Evolutionary conservation across 495 filamentous ascomycete genomes (phyloP).

Genomic region (Penicillium lividum): DNA sequence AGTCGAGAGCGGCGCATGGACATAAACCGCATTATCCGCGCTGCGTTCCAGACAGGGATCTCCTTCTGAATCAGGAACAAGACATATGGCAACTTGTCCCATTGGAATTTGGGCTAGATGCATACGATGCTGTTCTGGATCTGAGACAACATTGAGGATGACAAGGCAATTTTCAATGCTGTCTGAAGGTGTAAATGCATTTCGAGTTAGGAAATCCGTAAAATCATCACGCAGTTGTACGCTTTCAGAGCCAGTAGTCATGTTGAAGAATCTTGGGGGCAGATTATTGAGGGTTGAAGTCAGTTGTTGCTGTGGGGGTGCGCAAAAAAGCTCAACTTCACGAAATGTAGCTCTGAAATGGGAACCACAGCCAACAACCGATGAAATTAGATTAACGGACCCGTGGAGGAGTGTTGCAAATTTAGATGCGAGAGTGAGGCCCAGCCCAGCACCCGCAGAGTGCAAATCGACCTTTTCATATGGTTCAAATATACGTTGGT

Average conservation of each 20-base stretch:
- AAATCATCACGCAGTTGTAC: background rate
- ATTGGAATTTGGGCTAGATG: conserved; percentile 7
- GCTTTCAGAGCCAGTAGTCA: background rate
- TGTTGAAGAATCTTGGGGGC: background rate
- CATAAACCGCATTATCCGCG: conserved; percentile 5
- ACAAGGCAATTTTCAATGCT: conserved; percentile 7
- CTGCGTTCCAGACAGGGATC: background rate
- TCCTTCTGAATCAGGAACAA: conserved; percentile 7
- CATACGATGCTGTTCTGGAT: conserved; percentile 8
- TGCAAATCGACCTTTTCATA: conserved; percentile 19
- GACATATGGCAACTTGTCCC: conserved; percentile 16
- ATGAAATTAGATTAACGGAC: conserved; percentile 15
- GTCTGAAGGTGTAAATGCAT: background rate
- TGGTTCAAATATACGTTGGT: conserved; percentile 19
- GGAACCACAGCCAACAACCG: conserved; percentile 13
- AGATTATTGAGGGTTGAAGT: background rate
- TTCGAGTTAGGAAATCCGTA: background rate
- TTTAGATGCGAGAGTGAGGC: conserved; percentile 18
- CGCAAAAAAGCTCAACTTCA: conserved; percentile 5
- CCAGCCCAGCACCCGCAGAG: conserved; percentile 17
- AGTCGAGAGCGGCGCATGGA: background rate
- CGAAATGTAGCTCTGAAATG: conserved; percentile 21
- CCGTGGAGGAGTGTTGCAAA: conserved; percentile 19
- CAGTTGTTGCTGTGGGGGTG: background rate
- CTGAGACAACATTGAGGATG: conserved; percentile 8